Evolutionary conservation across 1,284 basidiomycete species (phyloP), one percentile per base, ranked within the genome.

Genomic region (Tilletia setariae): DNA sequence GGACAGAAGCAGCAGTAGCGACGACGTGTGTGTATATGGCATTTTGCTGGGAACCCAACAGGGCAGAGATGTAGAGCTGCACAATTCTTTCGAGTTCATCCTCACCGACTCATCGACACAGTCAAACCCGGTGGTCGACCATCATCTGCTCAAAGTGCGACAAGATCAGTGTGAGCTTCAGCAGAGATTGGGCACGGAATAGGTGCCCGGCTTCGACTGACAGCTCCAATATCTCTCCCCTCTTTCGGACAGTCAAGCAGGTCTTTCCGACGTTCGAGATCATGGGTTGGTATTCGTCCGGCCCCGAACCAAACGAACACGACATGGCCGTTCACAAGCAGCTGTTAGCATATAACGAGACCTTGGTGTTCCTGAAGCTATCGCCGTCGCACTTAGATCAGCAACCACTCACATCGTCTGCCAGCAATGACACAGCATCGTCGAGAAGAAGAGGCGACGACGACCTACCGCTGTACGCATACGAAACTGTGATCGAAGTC

Each of bases 181-280:
- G 42, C 51, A 67, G 21, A 51, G 61, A n/a, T 46, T 67, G 68
- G 44, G 43, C 64, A 40, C 59, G 25, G 9, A 16, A 23, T 68
- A 61, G 66, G 44, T 62, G 51, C 49, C 21, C 19, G 13, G 25
- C 40, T 53, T n/a, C 1, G 11, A 25, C 25, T 35, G 35, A 32
- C 56, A 23, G 8, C 8, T 61, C 8, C 56, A n/a, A n/a, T n/a
- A 40, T 11, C 35, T 40, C 35, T 40, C 11, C 35, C 11, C 11
- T 35, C 21, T 23, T 35, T 16, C 21, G 21, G 16, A n/a, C 62
- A 71, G 94, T 95, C 86, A 95, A 95, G 82, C 93, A 97, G 84
- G 94, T 97, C 16, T 98, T 98, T 83, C 96, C 95, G 2, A 93
- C 93, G 0, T 87, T 98, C 61, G 93, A 96, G 76, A 89, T 98